Percentiles rank a stretch among this genome's conserved stretches.
Evolutionary conservation across 192 early-diverging fungal genomes (phyloP).

Genomic region (Backusella luteola): DNA sequence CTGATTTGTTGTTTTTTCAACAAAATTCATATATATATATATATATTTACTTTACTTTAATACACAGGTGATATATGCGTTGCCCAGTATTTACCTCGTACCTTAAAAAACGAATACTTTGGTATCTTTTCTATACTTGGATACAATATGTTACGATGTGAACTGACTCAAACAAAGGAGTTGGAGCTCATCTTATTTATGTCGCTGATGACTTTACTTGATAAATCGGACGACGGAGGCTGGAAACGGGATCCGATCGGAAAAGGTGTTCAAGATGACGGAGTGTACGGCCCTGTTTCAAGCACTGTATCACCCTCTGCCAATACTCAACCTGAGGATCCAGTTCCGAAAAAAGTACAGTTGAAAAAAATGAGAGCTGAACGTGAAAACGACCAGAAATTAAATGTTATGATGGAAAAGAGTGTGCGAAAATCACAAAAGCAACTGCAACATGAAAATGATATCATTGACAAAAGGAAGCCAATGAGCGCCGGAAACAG

Average conservation of each 20-base stretch:
- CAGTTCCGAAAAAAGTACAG: not conserved
- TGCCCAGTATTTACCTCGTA: conserved; percentile 21
- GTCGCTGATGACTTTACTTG: conserved; percentile 21
- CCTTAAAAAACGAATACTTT: conserved; percentile 21
- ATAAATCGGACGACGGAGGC: conserved; percentile 18
- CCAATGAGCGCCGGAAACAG: conserved; percentile 1
- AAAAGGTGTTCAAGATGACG: conserved; percentile 3
- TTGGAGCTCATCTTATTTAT: conserved; percentile 16
- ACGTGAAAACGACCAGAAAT: not conserved
- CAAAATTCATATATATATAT: not conserved
- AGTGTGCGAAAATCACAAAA: conserved; percentile 8
- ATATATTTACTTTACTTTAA: not conserved
- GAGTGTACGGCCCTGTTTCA: not conserved
- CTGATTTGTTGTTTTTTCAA: not conserved
- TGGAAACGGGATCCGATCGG: conserved; percentile 11
- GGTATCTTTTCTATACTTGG: conserved; percentile 22
- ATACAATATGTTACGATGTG: conserved; percentile 16
- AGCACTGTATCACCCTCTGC: not conserved
- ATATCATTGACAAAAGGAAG: conserved; percentile 2
- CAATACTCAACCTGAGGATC: not conserved
- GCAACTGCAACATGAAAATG: conserved; percentile 9
- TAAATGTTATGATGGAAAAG: conserved; percentile 12
- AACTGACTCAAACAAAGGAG: conserved; percentile 10
- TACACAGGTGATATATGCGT: conserved; percentile 19
- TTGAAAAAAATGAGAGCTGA: not conserved